phyloP scores from a whole-genome alignment of 352 stramenopile species.

The Phytophthora podocarpi region DNA sequence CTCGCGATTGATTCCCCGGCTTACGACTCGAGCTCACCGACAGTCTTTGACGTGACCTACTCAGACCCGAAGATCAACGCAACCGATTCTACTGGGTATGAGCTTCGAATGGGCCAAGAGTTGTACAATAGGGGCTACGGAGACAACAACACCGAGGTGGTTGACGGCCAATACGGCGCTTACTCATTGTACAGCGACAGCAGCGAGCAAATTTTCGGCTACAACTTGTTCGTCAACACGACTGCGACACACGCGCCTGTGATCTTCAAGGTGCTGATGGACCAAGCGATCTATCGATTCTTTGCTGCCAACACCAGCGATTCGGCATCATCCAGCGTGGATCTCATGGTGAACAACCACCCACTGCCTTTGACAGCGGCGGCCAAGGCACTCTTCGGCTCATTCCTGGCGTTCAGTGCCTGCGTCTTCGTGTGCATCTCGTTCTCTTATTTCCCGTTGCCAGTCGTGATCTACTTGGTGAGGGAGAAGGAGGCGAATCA shows the following conservation, averaged over 20 bases:
- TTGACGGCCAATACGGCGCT: conserved; percentile 52
- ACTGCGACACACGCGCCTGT: conserved; percentile 50
- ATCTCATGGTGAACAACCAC: conserved; percentile 59
- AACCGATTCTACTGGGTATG: conserved; percentile 50
- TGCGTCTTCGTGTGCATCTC: conserved; percentile 90
- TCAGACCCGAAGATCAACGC: conserved; percentile 51
- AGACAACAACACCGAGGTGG: conserved; percentile 5
- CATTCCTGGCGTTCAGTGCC: conserved; percentile 73
- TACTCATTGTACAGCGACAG: conserved; percentile 55
- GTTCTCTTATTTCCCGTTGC: conserved; percentile 92
- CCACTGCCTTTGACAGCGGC: conserved; percentile 54
- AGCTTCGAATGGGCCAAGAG: conserved; percentile 49
- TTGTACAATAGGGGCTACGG: conserved; percentile 59
- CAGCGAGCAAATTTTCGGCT: conserved; percentile 52
- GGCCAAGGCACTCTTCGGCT: conserved; percentile 51
- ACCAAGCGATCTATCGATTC: conserved; percentile 65
- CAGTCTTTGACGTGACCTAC: conserved; percentile 61
- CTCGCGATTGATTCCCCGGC: no score
- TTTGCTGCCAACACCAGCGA: conserved; percentile 43
- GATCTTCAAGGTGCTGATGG: conserved; percentile 72
- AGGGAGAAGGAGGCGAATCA: conserved; percentile 90
- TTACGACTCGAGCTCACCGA: conserved; percentile 50
- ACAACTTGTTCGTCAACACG: conserved; percentile 76
- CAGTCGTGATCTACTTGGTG: conserved; percentile 95
- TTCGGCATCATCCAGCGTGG: conserved; percentile 20